Evolutionary conservation across 164 flowering plant species (phyloP), one percentile per base, ranked within the genome.

Genomic region (Sextonia rubra): DNA sequence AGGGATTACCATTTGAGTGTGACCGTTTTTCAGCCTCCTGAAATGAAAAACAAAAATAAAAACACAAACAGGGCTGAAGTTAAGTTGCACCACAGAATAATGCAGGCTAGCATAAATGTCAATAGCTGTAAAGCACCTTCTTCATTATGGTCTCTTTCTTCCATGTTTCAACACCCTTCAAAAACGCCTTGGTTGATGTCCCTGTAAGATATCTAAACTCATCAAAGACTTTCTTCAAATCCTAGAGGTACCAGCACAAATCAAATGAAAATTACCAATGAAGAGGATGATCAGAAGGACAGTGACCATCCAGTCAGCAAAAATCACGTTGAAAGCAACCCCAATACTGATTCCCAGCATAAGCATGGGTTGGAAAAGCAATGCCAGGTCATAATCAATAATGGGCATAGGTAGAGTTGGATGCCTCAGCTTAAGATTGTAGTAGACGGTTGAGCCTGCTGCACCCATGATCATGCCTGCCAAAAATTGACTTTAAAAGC

Each of bases 401-500:
- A 95, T 87, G 24, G 99, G 99, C 88, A 96, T 83, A 23, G 90
- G 90, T 29, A 91, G 75, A 15, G 99, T 96, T 0, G 99, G 99
- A 85, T 96, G 99, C 83, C 94, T 86, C 64, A 93, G 82, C 84
- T 85, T 89, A 56, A 93, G 93, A 73, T 96, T 96, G 79, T 91
- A 96, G 72, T 90, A 93, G 66, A 93, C 98, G 77, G 97, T 90
- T 68, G 99, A 93, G 22, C 30, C 97, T 18, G 99, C 92, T 55
- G 95, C 99, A 68, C 99, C 99, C 94, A 91, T 90, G 75, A 96
- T 93, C 99, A 96, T 96, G 85, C 99, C 98, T 96, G 83, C 63
- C 48, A 69, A 73, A 8, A 63, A 60, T 66, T 61, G 74, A 70
- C 12, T 9, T 58, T 37, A 71, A 18, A 22, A 58, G 9, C 20